A percentile compares a stretch with the other conserved stretches of the same genome.
Evolutionary conservation across 768 basidiomycete genomes (phyloP).

Genomic region (Suillus ampliporus): DNA sequence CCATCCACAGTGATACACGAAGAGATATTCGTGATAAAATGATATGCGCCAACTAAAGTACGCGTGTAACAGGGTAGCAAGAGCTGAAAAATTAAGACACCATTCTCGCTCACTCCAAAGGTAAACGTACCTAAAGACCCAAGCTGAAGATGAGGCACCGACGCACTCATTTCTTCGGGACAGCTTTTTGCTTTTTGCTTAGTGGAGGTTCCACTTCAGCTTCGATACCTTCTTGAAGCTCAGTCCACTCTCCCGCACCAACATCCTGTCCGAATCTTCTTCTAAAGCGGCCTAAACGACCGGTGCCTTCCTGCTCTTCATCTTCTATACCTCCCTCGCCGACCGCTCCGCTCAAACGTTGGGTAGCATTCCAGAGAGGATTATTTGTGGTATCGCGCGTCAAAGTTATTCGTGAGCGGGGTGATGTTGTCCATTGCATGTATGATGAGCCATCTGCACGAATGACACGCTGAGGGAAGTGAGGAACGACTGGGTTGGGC

Average conservation of each 20-base stretch:
- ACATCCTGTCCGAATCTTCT: slow-evolving; percentile 67
- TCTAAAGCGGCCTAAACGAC: slow-evolving; percentile 82
- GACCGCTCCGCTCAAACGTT: slow-evolving; percentile 53
- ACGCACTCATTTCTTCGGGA: slow-evolving; percentile 11
- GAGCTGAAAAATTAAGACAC: slow-evolving; percentile 2
- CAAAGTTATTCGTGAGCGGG: slow-evolving; percentile 73
- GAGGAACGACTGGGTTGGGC: slow-evolving; percentile 85
- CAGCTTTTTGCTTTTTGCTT: slow-evolving; percentile 11
- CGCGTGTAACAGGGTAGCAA: neutral
- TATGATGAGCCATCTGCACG: slow-evolving; percentile 90
- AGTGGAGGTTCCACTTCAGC: slow-evolving; percentile 34
- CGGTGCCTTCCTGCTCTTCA: slow-evolving; percentile 74
- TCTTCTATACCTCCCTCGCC: slow-evolving; percentile 49
- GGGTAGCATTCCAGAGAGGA: slow-evolving; percentile 81
- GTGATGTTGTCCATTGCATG: slow-evolving; percentile 88
- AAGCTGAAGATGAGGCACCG: neutral
- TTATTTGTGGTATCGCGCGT: slow-evolving; percentile 91
- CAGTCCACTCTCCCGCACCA: slow-evolving; percentile 37
- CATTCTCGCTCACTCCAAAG: neutral
- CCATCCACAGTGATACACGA: too few species aligned
- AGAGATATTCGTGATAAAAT: too few species aligned
- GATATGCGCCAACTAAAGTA: neutral
- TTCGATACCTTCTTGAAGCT: slow-evolving; percentile 30
- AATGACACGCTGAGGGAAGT: slow-evolving; percentile 84
- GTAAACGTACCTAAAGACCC: neutral